Evolutionary conservation across 1,284 basidiomycete species (phyloP), one percentile per base, ranked within the genome.

Genomic region (Puccinia brachypodii): DNA sequence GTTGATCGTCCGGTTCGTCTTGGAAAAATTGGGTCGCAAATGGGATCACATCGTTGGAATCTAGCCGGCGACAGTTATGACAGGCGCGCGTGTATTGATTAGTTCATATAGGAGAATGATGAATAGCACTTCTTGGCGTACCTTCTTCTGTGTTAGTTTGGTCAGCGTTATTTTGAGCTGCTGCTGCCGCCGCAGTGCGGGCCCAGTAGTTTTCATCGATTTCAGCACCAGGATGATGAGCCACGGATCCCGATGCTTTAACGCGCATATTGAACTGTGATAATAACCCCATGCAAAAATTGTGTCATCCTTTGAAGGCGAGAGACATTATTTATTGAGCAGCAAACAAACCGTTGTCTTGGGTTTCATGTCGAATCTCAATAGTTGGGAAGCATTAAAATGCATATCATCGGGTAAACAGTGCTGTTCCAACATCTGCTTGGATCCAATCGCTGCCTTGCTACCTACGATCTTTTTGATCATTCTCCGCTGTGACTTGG

Each of bases 11-110:
- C 14, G 88, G 89, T 84, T 93, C 93, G 76, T 88, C 88, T 76
- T 92, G 92, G 91, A 98, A 98, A 89, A 98, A 97, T 85, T 98
- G 96, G 0, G 95, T 95, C 84, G 93, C 93, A 87, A 98, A 98
- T 0, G 95, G 95, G 11, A 90, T 89, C 0, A 90, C 90, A 72
- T 88, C 89, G 47, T 88, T 87, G 87, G 66, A 87, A 89, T 89
- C 72, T 81, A 33, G 25, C 28, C 2, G 36, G 64, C 19, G 36
- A 44, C n/a, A n/a, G n/a, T 68, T 31, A n/a, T 22, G 22, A 68
- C 22, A 1, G 33, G 4, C 16, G 68, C 40, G 8, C n/a, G 64
- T 9, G 14, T n/a, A 22, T 47, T 25, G 44, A 56, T 73, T 22
- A 56, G 47, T 47, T 28, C 22, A 14, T 9, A 50, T n/a, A n/a